Percentiles rank a stretch among this genome's conserved stretches.
These are phyloP conservation scores for Bullera alba DNA, from an alignment of 768 basidiomycete species.

Conservation along the genomic window DNA sequence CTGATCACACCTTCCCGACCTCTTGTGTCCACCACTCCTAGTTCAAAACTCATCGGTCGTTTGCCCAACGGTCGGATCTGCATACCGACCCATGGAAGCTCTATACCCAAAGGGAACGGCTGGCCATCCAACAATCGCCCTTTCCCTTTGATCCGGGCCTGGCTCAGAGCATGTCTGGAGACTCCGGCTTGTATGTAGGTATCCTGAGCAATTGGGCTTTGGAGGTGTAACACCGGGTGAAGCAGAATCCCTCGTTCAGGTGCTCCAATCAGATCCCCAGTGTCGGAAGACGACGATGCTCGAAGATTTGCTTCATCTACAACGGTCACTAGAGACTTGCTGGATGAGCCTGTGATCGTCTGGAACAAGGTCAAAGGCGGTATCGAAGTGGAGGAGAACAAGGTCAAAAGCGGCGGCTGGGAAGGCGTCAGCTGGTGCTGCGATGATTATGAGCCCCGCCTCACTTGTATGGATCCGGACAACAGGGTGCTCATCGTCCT, in stretches of 20 bases:
- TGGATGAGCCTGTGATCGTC: slow-evolving; percentile 11
- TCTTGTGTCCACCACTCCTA: slow-evolving; percentile 31
- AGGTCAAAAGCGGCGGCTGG: slow-evolving; percentile 34
- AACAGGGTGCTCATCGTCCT: too few species aligned
- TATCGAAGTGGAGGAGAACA: slow-evolving; percentile 37
- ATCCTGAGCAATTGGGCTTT: slow-evolving; percentile 19
- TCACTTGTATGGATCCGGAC: too few species aligned
- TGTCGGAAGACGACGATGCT: background rate
- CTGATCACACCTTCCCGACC: slow-evolving; percentile 31
- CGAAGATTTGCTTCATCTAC: slow-evolving; percentile 14
- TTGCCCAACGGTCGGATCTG: slow-evolving; percentile 29
- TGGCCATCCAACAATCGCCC: background rate
- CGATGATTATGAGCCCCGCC: background rate
- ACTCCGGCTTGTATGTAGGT: slow-evolving; percentile 41
- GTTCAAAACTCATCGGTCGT: slow-evolving; percentile 28
- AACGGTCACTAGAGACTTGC: slow-evolving; percentile 16
- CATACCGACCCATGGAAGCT: slow-evolving; percentile 26
- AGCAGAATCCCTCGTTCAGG: slow-evolving; percentile 6
- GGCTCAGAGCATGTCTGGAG: background rate
- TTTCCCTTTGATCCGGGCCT: slow-evolving; percentile 8
- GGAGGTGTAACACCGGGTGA: slow-evolving; percentile 35
- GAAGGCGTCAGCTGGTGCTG: background rate
- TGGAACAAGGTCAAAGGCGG: slow-evolving; percentile 26
- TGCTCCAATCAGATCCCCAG: slow-evolving; percentile 1
- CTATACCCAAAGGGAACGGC: slow-evolving; percentile 25